Conservation (phyloP, 83 land plant species). For the Picea mariana region DNA sequence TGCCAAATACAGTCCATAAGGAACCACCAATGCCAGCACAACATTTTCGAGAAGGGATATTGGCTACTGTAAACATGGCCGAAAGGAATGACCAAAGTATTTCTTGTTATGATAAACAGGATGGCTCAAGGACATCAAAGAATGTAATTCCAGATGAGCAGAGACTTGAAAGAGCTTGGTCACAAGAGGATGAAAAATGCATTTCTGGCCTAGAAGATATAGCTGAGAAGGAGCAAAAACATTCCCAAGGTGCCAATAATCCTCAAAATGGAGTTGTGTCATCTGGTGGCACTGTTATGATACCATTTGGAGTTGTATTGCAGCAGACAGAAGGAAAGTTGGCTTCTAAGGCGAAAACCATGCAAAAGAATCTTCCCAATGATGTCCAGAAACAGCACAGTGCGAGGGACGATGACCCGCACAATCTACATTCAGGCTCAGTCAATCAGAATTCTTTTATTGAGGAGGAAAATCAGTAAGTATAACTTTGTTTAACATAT, state of each 20-base stretch:
- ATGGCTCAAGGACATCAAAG: constrained; percentile 17
- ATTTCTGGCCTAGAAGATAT: constrained; percentile 32
- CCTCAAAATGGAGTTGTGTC: constrained; percentile 11
- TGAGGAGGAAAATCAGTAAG: constrained; percentile 3
- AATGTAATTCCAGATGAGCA: constrained; percentile 46
- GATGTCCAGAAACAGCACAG: neutral
- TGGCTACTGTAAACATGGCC: constrained; percentile 4
- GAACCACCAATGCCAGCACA: neutral
- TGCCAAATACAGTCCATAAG: neutral
- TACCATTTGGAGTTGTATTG: constrained; percentile 9
- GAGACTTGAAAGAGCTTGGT: constrained; percentile 66
- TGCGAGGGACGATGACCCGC: neutral
- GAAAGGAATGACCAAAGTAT: constrained; percentile 6
- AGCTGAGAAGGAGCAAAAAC: constrained; percentile 47
- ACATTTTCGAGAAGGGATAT: constrained; percentile 5
- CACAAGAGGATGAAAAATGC: constrained; percentile 53
- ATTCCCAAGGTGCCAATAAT: neutral
- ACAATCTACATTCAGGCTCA: neutral
- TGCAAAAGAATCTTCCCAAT: neutral
- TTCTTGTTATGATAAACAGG: neutral
- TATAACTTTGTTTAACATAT: neutral
- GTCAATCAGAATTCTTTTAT: neutral
- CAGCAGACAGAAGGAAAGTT: constrained; percentile 6
- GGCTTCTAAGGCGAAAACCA: neutral
- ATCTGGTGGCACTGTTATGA: neutral